Conservation (phyloP, 306 rosid genomes). For the Argentina anserina region DNA sequence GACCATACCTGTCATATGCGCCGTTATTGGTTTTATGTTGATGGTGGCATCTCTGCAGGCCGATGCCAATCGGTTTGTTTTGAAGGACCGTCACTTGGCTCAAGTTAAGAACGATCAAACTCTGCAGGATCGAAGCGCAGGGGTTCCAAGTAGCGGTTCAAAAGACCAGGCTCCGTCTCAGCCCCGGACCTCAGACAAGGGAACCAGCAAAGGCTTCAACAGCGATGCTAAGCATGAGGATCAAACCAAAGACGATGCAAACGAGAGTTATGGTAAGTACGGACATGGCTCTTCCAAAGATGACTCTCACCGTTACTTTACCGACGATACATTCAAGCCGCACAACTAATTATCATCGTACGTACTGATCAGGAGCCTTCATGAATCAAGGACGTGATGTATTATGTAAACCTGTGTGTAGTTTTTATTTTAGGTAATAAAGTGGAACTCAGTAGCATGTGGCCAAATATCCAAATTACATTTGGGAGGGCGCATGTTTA, state of each 20-base stretch:
- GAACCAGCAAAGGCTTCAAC: neutral
- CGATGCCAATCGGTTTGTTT: neutral
- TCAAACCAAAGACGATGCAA: neutral
- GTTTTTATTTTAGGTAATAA: neutral
- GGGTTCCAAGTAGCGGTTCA: neutral
- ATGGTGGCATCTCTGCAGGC: constrained; percentile 1
- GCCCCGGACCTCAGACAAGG: neutral
- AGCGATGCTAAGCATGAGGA: neutral
- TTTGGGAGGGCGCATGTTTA: neutral
- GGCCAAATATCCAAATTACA: neutral
- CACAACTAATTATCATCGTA: neutral
- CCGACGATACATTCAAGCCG: neutral
- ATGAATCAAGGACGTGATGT: neutral
- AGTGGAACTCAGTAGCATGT: neutral
- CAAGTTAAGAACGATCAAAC: neutral
- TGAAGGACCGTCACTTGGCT: neutral
- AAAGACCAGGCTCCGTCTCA: neutral
- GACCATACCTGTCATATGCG: neutral
- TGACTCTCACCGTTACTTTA: constrained; percentile 3
- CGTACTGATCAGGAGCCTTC: neutral
- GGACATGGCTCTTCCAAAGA: neutral
- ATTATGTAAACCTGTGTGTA: neutral
- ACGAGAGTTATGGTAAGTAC: neutral
- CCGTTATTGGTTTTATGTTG: constrained; percentile 9
- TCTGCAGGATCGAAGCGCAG: neutral